Base-by-base conservation (phyloP, 2,329 filamentous ascomycete species). In the Fusarium sacchari region DNA sequence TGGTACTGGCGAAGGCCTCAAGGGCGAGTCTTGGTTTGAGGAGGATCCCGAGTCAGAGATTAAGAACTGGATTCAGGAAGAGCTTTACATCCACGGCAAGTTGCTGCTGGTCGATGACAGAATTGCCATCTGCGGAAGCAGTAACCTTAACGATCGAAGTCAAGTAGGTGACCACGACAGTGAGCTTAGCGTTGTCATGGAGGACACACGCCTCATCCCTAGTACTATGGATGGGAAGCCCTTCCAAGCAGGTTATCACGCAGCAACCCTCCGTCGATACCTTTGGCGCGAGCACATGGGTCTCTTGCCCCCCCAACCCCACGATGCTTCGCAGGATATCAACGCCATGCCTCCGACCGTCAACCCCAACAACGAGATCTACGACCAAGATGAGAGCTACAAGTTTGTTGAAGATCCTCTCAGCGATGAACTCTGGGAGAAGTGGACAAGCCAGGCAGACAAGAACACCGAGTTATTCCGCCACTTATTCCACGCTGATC, bases 1-100 rank as follows among this genome's bases (percentile, higher is more conserved):
- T 28, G 89, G 78, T 12, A 65, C 36, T 11, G 53, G 28, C 7
- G 91, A 80, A 81, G 89, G 80, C 84, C 87, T 87, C 82, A 90
- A 77, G 7, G 91, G 94, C 15, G 94, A 97, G 81, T 78, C 84
- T 2, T 98, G 94, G 93, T 92, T 95, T 22, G 92, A 93, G 22
- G 85, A 87, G 1, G 84, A 92, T 7, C 84, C 90, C 0, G 89
- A 96, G 75, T 89, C 89, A 3, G 96, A 98, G 81, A 92, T 95
- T 64, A 88, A 92, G 60, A 94, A 97, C 80, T 97, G 96, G 86
- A 92, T 98, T 67, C 96, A 97, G 80, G 96, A 99, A 81, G 96
- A 99, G 82, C 88, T 98, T 5, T 99, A 99, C 81, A 92, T 98
- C 53, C 96, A 99, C 81, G 93, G 91, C 34, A 99, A 98, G 84